Conservation (phyloP, 148 eudicot species). For the Rhododendron simsii region DNA sequence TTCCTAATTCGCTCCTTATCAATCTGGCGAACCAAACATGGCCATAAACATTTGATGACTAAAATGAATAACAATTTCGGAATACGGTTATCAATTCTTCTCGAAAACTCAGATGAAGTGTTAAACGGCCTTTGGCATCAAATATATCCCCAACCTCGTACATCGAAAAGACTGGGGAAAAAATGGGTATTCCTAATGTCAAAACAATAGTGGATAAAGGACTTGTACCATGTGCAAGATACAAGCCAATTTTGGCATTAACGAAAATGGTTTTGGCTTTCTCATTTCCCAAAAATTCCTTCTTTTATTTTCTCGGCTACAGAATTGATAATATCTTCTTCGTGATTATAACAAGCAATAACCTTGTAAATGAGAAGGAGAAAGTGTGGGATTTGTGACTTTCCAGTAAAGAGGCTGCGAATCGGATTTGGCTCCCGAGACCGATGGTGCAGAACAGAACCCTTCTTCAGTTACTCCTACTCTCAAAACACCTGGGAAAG, state of each 20-base stretch:
- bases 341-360: not conserved
- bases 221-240: no score
- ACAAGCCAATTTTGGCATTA: no score
- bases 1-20: not conserved
- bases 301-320: not conserved
- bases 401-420: conserved; percentile 59
- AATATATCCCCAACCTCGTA: not conserved
- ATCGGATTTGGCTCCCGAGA: conserved; percentile 15
- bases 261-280: no score
- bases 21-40: not conserved
- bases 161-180: not conserved
- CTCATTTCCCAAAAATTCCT: not conserved
- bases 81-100: not conserved
- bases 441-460: conserved; percentile 53
- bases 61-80: not conserved
- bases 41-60: not conserved
- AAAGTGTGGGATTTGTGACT: conserved; percentile 82
- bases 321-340: not conserved
- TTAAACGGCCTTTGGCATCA: not conserved
- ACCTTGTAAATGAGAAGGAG: conserved; percentile 94
- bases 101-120: not conserved
- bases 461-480: conserved; percentile 36
- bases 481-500: conserved; percentile 35
- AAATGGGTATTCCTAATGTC: no score
- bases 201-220: no score